These are phyloP conservation scores for Blastocladiella britannica DNA, from an alignment of 192 early-diverging fungal genomes.

Conservation along the genomic window DNA sequence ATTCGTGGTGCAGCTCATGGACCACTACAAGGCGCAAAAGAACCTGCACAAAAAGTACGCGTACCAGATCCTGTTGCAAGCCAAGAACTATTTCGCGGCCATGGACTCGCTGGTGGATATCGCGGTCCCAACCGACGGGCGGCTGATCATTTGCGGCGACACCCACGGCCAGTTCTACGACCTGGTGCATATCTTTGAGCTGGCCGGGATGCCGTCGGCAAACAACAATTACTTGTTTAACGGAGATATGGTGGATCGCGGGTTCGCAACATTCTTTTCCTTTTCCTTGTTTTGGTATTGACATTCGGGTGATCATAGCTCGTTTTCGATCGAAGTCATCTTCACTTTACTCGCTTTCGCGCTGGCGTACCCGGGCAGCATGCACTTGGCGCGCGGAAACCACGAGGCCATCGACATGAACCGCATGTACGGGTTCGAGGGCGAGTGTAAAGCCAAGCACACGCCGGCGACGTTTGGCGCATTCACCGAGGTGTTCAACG, in stretches of 20 bases:
- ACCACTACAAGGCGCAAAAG: slow-evolving; percentile 68
- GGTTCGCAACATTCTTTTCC: background rate
- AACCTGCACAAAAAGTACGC: slow-evolving; percentile 77
- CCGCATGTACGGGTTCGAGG: slow-evolving; percentile 97
- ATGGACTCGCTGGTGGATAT: slow-evolving; percentile 71
- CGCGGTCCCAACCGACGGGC: slow-evolving; percentile 41
- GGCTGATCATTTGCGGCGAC: slow-evolving; percentile 90
- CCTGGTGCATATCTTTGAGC: slow-evolving; percentile 81
- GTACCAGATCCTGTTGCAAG: slow-evolving; percentile 59
- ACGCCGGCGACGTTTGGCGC: slow-evolving; percentile 70
- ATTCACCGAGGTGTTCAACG: slow-evolving; percentile 88
- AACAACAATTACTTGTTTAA: slow-evolving; percentile 81
- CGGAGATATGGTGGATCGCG: slow-evolving; percentile 98
- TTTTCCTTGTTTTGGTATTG: background rate
- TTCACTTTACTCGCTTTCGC: slow-evolving; percentile 79
- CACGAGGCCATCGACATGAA: slow-evolving; percentile 99
- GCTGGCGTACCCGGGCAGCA: slow-evolving; percentile 57
- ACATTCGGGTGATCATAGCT: too few relatives aligned
- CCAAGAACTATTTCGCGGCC: slow-evolving; percentile 49
- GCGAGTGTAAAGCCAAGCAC: slow-evolving; percentile 90
- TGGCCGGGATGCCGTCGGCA: slow-evolving; percentile 71
- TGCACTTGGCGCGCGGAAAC: slow-evolving; percentile 86
- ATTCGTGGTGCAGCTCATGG: slow-evolving; percentile 59
- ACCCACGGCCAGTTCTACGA: slow-evolving; percentile 99
- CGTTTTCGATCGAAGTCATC: slow-evolving; percentile 92